Base-by-base conservation (phyloP, 2,329 filamentous ascomycete genomes). In the Penicillium sp. region DNA sequence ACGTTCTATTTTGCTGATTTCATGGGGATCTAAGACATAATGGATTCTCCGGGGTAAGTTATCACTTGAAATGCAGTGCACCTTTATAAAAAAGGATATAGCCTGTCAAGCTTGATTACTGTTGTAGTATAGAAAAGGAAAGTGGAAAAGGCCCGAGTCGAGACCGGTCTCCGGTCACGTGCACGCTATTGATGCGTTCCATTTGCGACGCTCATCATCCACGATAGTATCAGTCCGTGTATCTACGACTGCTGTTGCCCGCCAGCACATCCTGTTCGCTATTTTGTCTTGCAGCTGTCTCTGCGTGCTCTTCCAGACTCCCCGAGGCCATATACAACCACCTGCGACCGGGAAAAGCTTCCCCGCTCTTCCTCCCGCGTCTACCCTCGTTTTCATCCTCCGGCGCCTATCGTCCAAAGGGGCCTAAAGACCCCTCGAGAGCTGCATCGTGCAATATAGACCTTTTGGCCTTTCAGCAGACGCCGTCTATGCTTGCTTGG, bases 141-240 rank as follows among this genome's bases (percentile, higher is more conserved):
- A 11, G 13, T 22, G 27, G 22, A 11, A 45, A 28, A 31, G 7
- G 20, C 18, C 22, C 38, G 32, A 52, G 51, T 56, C 55, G 53
- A 57, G 55, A 29, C 55, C 18, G 4, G 51, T 57, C 55, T n/a
- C 52, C 41, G 47, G 51, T 57, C 55, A 57, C 55, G 55, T 57
- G 55, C 29, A 44, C 23, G 16, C 38, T 24, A 42, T 46, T 34
- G 41, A 45, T 28, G 40, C 35, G 44, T 50, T 45, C 42, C 48
- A 49, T 47, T 35, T 22, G 44, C 38, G 44, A 49, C 29, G 51
- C 50, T 28, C 42, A 29, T 46, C 41, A 13, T 42, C 46, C 37
- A 42, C 31, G 23, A 41, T 28, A 18, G 16, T 40, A 24, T 26
- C 20, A 31, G 40, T 24, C 43, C 38, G 3, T 26, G 11, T 37